Base-by-base conservation (phyloP, 345 rosid species). In the Punica granatum region DNA sequence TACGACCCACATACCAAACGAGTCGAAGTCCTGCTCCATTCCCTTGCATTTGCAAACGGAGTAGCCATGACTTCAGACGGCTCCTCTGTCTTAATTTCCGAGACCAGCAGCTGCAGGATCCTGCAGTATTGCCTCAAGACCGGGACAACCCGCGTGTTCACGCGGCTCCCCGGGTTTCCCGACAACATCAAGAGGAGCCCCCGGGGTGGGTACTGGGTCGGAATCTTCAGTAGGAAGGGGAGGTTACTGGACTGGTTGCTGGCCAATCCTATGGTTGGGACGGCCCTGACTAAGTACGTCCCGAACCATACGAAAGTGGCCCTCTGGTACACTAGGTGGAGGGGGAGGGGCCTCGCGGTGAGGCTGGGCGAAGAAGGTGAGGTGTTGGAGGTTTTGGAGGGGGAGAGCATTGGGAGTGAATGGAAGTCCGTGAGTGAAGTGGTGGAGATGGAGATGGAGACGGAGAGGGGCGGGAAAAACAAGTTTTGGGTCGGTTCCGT, bases 131-230 rank as follows among this genome's bases (percentile, higher is more conserved):
- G 87, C 82, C 79, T 88, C 3, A 72, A 67, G 62, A 72, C 68
- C 28, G 63, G 72, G 43, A 72, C 13, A 2, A 53, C 72, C 35
- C 86, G 81, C 28, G 35, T 75, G 15, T 78, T 90, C 6, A 84
- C 84, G 10, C 49, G 16, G 42, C 84, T 90, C 49, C 85, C 81
- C 3, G 90, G 95, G 23, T 82, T 86, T 60, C 89, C 90, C 4
- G 95, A 90, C 68, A 90, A 88, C 65, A 83, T 88, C 69, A 88
- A 77, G 73, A 82, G 78, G 58, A 83, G 85, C 54, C 80, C 85
- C 0, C 75, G 83, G 63, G 90, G 89, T 19, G 90, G 89, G 8
- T 86, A 74, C 43, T 88, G 97, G 95, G 87, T 90, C 15, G 89
- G 81, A 1, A 32, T 91, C 11, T 71, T 84, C 63, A 76, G 96